phyloP scores from a whole-genome alignment of 1,139 yeast genomes.

The Debaryomycetaceae sp. region DNA sequence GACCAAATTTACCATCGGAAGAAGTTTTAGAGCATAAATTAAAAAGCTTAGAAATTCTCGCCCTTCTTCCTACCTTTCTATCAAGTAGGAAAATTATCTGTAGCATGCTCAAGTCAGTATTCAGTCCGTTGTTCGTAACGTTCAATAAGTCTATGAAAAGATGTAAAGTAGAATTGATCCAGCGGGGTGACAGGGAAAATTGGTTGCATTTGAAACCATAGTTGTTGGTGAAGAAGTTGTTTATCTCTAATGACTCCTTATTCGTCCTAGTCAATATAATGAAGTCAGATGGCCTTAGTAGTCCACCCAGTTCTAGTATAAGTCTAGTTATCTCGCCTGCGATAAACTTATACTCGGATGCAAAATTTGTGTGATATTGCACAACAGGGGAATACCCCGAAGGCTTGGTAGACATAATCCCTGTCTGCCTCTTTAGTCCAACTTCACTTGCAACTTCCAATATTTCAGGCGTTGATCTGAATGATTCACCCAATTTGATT shows the following conservation, averaged over 20 bases:
- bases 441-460: constrained; percentile 37
- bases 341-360: constrained; percentile 41
- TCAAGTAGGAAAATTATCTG: constrained; percentile 28
- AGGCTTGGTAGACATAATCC: neutral
- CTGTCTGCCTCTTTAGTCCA: constrained; percentile 12
- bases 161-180: constrained; percentile 52
- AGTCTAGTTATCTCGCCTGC: constrained; percentile 44
- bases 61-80: constrained; percentile 17
- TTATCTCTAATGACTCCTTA: constrained; percentile 44
- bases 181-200: constrained; percentile 46
- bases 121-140: constrained; percentile 28
- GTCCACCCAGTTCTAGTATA: constrained; percentile 43
- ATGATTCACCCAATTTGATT: constrained; percentile 44
- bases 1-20: neutral
- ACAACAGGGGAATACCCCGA: constrained; percentile 31
- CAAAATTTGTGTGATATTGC: constrained; percentile 17
- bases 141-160: constrained; percentile 49
- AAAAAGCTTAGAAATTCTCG: constrained; percentile 26
- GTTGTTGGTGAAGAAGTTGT: constrained; percentile 29
- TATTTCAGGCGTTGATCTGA: constrained; percentile 58
- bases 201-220: constrained; percentile 44
- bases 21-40: constrained; percentile 2
- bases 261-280: constrained; percentile 55
- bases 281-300: constrained; percentile 48
- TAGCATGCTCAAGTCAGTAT: constrained; percentile 33